Evolutionary conservation across 345 rosid species (phyloP).

Genomic region (Xanthoceras sorbifolium): DNA sequence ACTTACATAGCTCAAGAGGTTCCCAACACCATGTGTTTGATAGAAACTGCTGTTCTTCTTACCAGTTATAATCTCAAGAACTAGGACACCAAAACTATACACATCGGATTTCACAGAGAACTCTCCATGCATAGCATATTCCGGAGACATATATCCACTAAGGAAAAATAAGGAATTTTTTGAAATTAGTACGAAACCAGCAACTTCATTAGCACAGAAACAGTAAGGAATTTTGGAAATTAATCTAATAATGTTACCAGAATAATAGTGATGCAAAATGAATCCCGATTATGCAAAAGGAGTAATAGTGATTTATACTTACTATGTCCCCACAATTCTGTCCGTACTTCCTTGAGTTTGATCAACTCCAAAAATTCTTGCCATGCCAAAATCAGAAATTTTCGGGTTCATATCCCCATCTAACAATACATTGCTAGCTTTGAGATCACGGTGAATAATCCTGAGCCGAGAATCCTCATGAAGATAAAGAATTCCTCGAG

Average conservation of each 20-base stretch:
- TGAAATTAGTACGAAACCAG: background rate
- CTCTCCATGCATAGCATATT: slow-evolving; percentile 34
- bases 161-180: background rate
- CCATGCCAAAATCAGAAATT: background rate
- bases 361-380: background rate
- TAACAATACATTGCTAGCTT: background rate
- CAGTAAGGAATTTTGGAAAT: background rate
- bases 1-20: background rate
- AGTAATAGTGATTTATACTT: background rate
- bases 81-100: slow-evolving; percentile 1
- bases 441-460: slow-evolving; percentile 6
- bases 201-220: background rate
- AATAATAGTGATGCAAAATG: too few species aligned
- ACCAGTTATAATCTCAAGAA: background rate
- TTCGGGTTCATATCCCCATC: background rate
- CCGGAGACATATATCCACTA: slow-evolving; percentile 36
- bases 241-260: too few species aligned
- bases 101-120: slow-evolving; percentile 32
- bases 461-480: background rate
- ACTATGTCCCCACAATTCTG: slow-evolving; percentile 31
- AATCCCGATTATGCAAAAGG: background rate
- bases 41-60: background rate
- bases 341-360: slow-evolving; percentile 16
- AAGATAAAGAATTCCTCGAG: slow-evolving; percentile 9
- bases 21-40: background rate